A percentile compares a stretch with the other conserved stretches of the same genome.
These are phyloP conservation scores for Hygrocybe coccinea DNA, from an alignment of 768 basidiomycete genomes.

Conservation along the genomic window DNA sequence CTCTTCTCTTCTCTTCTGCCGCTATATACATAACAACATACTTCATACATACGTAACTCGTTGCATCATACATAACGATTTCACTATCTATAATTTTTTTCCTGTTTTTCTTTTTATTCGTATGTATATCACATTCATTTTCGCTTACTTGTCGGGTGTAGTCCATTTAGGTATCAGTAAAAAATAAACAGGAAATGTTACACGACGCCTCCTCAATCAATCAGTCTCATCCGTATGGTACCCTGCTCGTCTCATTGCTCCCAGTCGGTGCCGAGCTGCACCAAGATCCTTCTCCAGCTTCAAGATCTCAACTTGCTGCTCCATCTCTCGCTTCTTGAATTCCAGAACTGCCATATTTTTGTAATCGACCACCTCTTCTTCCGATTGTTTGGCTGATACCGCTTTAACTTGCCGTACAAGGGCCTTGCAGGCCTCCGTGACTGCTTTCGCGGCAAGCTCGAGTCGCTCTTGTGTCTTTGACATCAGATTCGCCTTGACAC, in stretches of 20 bases:
- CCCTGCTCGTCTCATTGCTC: slow-evolving; percentile 82
- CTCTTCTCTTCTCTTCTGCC: not conserved
- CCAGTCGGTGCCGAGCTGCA: slow-evolving; percentile 75
- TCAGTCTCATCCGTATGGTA: slow-evolving; percentile 86
- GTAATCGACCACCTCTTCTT: slow-evolving; percentile 82
- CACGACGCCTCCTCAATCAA: slow-evolving; percentile 22
- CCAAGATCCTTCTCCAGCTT: slow-evolving; percentile 94
- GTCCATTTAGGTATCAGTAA: not conserved
- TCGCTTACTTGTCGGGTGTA: not conserved
- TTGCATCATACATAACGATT: too few species aligned
- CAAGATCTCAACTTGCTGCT: slow-evolving; percentile 97
- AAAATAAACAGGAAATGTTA: slow-evolving; percentile 10
- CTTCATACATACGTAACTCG: too few species aligned
- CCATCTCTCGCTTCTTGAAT: slow-evolving; percentile 98
- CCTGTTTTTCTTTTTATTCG: too few species aligned
- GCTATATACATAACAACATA: not conserved
- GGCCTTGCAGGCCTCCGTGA: slow-evolving; percentile 95
- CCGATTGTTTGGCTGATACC: slow-evolving; percentile 75
- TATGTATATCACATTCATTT: not conserved
- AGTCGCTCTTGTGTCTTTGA: slow-evolving; percentile 96
- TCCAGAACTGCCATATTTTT: slow-evolving; percentile 90
- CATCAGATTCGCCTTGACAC: slow-evolving; percentile 98
- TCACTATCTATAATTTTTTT: too few species aligned
- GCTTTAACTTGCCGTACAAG: slow-evolving; percentile 96
- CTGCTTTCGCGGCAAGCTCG: slow-evolving; percentile 94